Conservation (phyloP, 129 eudicot species). For the Lonicera japonica region DNA sequence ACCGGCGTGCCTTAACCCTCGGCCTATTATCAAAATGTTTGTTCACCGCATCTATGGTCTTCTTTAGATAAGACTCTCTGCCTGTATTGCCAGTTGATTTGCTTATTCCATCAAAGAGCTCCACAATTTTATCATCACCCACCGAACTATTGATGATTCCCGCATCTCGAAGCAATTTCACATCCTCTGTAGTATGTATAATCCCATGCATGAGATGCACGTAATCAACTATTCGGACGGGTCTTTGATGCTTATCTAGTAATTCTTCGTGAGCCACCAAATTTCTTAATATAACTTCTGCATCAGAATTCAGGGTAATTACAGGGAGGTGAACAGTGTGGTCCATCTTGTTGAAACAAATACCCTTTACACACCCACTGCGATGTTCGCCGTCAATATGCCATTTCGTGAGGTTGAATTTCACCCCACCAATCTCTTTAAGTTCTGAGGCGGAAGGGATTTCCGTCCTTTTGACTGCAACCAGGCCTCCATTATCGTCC, state of each 20-base stretch:
- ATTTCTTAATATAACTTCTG: conserved; percentile 24
- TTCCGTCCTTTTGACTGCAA: not conserved
- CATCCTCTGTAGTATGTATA: conserved; percentile 37
- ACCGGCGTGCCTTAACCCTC: conserved; percentile 22
- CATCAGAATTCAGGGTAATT: conserved; percentile 8
- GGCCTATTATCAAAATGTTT: conserved; percentile 18
- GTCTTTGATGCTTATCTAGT: not conserved
- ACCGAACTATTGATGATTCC: conserved; percentile 25
- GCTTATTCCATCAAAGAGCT: conserved; percentile 47
- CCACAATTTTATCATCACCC: conserved; percentile 24
- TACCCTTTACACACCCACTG: not conserved
- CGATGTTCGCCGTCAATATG: not conserved
- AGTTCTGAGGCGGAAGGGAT: conserved; percentile 18
- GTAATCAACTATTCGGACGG: conserved; percentile 15
- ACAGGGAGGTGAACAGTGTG: conserved; percentile 21
- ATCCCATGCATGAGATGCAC: conserved; percentile 45
- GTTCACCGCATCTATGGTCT: conserved; percentile 19
- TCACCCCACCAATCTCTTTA: not conserved
- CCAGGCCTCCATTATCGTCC: not conserved
- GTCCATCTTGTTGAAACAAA: conserved; percentile 5
- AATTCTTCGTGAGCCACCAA: conserved; percentile 15
- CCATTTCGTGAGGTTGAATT: not conserved
- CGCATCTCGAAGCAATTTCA: conserved; percentile 17
- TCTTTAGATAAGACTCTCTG: not conserved
- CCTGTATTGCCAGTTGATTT: conserved; percentile 19